Conservation (phyloP, 257 asterid genomes). For the Nicotiana knightiana region DNA sequence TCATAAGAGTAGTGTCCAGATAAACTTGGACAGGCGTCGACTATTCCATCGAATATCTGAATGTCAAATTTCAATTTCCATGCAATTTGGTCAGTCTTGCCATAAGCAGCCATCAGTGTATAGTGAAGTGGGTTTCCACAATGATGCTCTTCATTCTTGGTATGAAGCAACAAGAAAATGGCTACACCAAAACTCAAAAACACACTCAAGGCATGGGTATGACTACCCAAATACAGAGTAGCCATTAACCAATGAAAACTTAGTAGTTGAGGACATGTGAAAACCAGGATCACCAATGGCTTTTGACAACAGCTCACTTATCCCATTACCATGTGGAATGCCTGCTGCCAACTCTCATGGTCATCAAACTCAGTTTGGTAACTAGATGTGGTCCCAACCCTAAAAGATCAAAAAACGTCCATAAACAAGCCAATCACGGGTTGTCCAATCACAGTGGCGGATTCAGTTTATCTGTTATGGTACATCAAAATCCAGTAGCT, state of each 20-base stretch:
- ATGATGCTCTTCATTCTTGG: not conserved
- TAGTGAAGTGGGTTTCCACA: not conserved
- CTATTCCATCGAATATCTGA: not conserved
- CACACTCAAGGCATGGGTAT: not conserved
- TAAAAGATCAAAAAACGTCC: not conserved
- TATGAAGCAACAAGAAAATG: not conserved
- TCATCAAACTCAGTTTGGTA: slow-evolving; percentile 1
- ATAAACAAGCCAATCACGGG: slow-evolving; percentile 5
- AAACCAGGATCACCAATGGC: not conserved
- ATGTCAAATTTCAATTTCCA: not conserved
- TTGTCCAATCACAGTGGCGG: not conserved
- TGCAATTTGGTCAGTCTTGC: not conserved
- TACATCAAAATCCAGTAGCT: too few species aligned
- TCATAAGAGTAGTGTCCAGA: not conserved
- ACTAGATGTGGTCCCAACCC: not conserved
- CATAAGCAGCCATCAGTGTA: not conserved
- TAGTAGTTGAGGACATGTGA: not conserved
- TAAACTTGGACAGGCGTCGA: not conserved
- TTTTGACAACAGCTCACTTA: slow-evolving; percentile 7
- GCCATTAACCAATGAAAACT: not conserved
- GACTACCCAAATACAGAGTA: not conserved
- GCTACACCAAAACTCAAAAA: not conserved
- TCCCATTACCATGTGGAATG: slow-evolving; percentile 14
- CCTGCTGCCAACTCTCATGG: slow-evolving; percentile 8
- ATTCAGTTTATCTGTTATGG: too few species aligned